Conservation (phyloP, 2,329 filamentous ascomycete genomes). For the Phaeomoniella chlamydospora region DNA sequence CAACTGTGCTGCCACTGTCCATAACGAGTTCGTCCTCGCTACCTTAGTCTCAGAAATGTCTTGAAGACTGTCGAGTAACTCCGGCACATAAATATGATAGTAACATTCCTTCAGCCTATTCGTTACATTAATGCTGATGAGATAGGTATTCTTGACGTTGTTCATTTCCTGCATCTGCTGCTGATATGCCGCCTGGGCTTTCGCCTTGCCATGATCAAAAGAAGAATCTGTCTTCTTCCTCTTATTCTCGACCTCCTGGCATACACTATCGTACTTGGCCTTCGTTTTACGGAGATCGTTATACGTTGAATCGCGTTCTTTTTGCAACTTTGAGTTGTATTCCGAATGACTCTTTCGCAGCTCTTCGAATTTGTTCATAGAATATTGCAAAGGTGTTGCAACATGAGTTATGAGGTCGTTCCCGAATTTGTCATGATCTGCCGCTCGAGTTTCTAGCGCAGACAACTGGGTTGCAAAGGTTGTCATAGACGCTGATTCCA, state of each 20-base stretch:
- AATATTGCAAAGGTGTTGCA: slow-evolving; percentile 70
- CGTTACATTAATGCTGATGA: slow-evolving; percentile 89
- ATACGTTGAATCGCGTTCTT: slow-evolving; percentile 74
- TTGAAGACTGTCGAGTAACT: slow-evolving; percentile 79
- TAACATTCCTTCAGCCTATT: slow-evolving; percentile 97
- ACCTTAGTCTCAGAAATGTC: slow-evolving; percentile 85
- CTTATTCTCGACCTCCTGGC: slow-evolving; percentile 85
- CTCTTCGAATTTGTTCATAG: slow-evolving; percentile 69
- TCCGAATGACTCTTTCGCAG: slow-evolving; percentile 82
- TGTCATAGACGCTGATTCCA: slow-evolving; percentile 91
- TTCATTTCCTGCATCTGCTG: slow-evolving; percentile 92
- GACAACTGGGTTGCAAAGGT: slow-evolving; percentile 93
- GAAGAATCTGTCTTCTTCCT: slow-evolving; percentile 89
- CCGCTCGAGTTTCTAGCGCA: slow-evolving; percentile 73
- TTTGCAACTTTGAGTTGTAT: slow-evolving; percentile 76
- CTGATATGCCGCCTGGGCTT: slow-evolving; percentile 81
- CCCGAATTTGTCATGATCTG: slow-evolving; percentile 76
- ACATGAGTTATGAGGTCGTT: slow-evolving; percentile 65
- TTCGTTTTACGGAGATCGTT: slow-evolving; percentile 80
- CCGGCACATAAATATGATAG: slow-evolving; percentile 92
- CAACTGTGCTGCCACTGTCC: slow-evolving; percentile 65
- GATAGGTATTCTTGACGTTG: slow-evolving; percentile 95
- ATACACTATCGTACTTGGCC: slow-evolving; percentile 79
- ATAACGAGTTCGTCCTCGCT: slow-evolving; percentile 68
- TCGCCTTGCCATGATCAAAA: slow-evolving; percentile 74